phyloP scores from a whole-genome alignment of 495 filamentous ascomycete species.

The Evernia prunastri region DNA sequence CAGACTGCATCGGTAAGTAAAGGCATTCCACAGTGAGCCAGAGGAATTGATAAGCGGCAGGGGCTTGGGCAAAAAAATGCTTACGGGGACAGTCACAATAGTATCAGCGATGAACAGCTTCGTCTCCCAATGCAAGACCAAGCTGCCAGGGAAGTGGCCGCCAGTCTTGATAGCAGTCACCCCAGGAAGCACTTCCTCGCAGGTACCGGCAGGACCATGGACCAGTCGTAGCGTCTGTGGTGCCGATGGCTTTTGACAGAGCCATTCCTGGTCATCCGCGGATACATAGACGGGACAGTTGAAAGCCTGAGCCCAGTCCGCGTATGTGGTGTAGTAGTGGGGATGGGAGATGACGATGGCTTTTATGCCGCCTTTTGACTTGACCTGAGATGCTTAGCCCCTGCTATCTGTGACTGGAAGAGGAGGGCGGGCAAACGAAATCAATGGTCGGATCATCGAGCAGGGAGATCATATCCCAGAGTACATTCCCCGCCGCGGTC shows the following conservation, averaged over 20 bases:
- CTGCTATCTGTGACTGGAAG: fast-evolving
- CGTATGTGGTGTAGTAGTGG: constrained; percentile 67
- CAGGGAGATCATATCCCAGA: constrained; percentile 68
- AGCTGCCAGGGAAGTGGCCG: constrained; percentile 68
- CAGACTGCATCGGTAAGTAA: constrained; percentile 33
- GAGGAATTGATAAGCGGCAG: background rate
- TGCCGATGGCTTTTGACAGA: constrained; percentile 34
- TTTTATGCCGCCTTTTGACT: constrained; percentile 40
- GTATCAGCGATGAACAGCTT: constrained; percentile 66
- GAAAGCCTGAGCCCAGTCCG: constrained; percentile 60
- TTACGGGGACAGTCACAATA: constrained; percentile 57
- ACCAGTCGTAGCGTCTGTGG: constrained; percentile 22
- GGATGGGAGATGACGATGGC: constrained; percentile 75
- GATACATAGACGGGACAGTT: constrained; percentile 57
- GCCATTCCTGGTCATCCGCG: constrained; percentile 57
- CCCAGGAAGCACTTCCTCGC: constrained; percentile 41
- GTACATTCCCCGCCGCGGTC: constrained; percentile 55
- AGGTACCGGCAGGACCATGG: constrained; percentile 22
- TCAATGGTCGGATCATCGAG: constrained; percentile 54
- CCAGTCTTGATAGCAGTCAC: constrained; percentile 60
- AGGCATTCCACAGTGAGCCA: background rate
- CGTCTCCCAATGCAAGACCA: constrained; percentile 52
- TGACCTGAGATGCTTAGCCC: constrained; percentile 5
- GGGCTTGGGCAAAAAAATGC: constrained; percentile 12
- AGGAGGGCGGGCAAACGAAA: constrained; percentile 33